Evolutionary conservation across 1,284 basidiomycete species (phyloP), one percentile per base, ranked within the genome.

Genomic region (Pyrrhoderma noxium): DNA sequence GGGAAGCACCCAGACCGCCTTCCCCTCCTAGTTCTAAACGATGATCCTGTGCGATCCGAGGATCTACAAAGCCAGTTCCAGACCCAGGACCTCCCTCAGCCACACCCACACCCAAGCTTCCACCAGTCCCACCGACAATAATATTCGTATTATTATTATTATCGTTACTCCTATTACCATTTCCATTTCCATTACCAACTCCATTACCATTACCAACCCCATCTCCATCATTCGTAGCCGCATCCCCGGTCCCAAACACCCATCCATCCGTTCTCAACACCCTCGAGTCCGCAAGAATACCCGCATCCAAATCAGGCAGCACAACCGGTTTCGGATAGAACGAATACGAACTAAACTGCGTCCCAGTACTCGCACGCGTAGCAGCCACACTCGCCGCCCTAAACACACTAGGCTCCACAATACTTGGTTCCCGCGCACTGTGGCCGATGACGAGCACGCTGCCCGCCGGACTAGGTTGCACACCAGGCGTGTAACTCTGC

Each of bases 361-460:
- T 49, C 14, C 54, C 54, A 14, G 54, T 56, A 16, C 44, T 47
- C 14, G 54, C 54, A 11, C 54, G 45, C 45, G 54, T 56, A 31
- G 54, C 54, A 1, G 54, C 54, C 16, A 56, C 54, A 27, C 54
- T 56, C 21, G 54, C 54, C 18, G 54, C 54, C 8, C 41, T 23
- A 43, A 44, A 48, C 37, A 56, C 18, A 9, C 31, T 38, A 18
- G 47, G 46, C 19, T 56, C 54, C 2, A 41, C 45, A 25, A 56
- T 52, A 22, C 45, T 48, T n/a, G 54, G 54, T 35, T 56, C 54
- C 25, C 39, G 31, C 8, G 19, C 14, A 7, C 31, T 22, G 11
- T 42, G 47, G 16, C 42, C 36, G 31, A 55, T 55, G 27, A 55
- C 44, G 21, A 55, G 21, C n/a, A 55, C 44, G 13, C 44, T 47